Conservation (phyloP, 352 stramenopile species). For the Globisporangium solare region DNA sequence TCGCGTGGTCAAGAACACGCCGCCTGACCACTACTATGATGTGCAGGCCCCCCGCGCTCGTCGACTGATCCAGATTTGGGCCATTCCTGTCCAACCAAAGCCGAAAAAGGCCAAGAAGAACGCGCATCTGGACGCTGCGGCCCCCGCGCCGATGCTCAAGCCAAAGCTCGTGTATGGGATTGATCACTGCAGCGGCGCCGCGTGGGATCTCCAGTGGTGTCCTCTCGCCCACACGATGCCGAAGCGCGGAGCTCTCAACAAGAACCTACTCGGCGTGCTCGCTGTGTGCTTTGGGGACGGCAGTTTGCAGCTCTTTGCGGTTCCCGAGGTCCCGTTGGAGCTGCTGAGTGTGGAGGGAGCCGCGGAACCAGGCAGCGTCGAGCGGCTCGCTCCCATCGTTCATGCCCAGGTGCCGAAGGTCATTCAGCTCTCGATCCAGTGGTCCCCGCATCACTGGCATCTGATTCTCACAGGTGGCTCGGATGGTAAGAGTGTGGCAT, state of each 20-base stretch:
- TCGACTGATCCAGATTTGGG: constrained; percentile 78
- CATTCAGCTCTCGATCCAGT: constrained; percentile 67
- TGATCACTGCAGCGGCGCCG: constrained; percentile 66
- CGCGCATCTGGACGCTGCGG: no score
- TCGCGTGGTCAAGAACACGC: constrained; percentile 54
- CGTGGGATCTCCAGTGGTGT: constrained; percentile 81
- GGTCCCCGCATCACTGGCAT: constrained; percentile 67
- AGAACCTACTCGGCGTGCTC: constrained; percentile 51
- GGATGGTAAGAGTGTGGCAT: constrained; percentile 48
- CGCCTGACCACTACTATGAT: constrained; percentile 78
- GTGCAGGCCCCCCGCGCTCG: constrained; percentile 25
- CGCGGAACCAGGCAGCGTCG: constrained; percentile 22
- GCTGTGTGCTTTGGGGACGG: constrained; percentile 75
- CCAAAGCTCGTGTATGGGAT: constrained; percentile 71
- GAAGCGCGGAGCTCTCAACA: constrained; percentile 2
- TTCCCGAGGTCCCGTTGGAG: constrained; percentile 39
- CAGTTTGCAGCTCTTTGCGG: constrained; percentile 61
- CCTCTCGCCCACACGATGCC: constrained; percentile 46
- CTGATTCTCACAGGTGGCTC: constrained; percentile 76
- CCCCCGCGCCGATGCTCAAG: constrained; percentile 9
- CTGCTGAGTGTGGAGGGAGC: constrained; percentile 21
- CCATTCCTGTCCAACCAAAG: constrained; percentile 35
- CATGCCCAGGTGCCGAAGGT: constrained; percentile 33
- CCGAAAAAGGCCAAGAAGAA: not conserved
- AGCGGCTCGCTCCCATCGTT: constrained; percentile 44